Evolutionary conservation across 345 rosid genomes (phyloP), one percentile per base, ranked within the genome.

Genomic region (Raphanus raphanistrum): DNA sequence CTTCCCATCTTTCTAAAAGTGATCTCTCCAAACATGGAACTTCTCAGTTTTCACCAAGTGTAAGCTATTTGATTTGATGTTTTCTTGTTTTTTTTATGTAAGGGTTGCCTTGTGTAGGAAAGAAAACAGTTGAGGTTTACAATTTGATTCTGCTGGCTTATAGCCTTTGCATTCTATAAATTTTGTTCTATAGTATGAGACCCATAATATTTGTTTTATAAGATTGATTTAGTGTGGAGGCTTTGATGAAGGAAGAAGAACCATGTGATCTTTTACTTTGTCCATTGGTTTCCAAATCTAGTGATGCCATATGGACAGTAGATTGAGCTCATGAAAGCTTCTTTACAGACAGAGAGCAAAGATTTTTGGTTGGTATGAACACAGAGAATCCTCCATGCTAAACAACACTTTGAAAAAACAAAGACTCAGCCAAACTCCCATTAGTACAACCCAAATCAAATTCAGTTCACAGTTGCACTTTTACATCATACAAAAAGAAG

Each of bases 391-490:
- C 36, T 79, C 73, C 73, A 41, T 65, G 81, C 57, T 43, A 8
- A 27, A 13, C 13, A 64, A 65, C 70, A 66, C 58, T 52, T 16
- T 52, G 59, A 52, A 52, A 41, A 55, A 63, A 62, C 63, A 75
- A 59, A 70, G 71, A 75, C 75, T 70, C 9, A 74, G 60, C 65
- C 71, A 74, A 74, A 74, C 66, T 68, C 52, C 62, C 69, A 61
- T 57, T 64, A 71, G 76, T 75, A 75, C 76, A 80, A 70, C 83
- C 66, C 72, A 75, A 80, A 70, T 75, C 79, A 71, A 63, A 64
- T 69, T 63, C 76, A 64, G 64, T 70, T 64, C 70, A 80, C 63
- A 80, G 82, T 80, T 80, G 76, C 76, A 80, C 67, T 65, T 76
- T 69, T 55, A 70, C 76, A 80, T 70, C 83, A 75, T 58, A 80